These are phyloP conservation scores for Chalciporus sp. DNA, from an alignment of 1,284 basidiomycete species.

Conservation along the genomic window DNA sequence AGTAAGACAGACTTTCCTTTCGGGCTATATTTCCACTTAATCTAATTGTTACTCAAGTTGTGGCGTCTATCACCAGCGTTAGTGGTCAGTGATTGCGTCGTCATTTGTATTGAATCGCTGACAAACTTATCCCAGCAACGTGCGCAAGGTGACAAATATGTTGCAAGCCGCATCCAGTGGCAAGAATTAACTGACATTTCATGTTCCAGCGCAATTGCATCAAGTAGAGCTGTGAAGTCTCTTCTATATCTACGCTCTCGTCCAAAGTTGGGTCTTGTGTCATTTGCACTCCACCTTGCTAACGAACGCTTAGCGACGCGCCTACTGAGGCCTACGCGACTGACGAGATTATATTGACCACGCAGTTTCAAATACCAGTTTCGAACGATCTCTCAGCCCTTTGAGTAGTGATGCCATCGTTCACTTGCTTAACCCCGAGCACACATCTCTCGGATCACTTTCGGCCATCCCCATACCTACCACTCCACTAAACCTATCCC, in stretches of 20 bases:
- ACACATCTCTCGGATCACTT: no score
- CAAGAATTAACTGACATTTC: background rate
- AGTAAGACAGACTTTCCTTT: conserved; percentile 1
- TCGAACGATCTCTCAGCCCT: no score
- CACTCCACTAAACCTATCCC: no score
- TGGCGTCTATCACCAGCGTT: conserved; percentile 1
- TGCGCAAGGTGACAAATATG: conserved; percentile 12
- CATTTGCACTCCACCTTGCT: background rate
- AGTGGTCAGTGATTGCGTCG: conserved; percentile 6
- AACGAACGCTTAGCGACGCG: background rate
- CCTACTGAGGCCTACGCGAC: background rate
- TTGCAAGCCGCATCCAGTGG: background rate
- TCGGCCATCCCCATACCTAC: no score
- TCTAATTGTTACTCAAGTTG: conserved; percentile 1
- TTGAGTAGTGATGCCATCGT: no score
- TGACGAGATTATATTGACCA: background rate
- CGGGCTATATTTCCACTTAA: background rate
- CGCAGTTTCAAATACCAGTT: conserved; percentile 1
- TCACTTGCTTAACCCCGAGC: no score
- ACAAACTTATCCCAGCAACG: conserved; percentile 5
- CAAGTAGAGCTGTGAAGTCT: conserved; percentile 17
- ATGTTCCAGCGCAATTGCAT: conserved; percentile 15
- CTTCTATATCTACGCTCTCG: conserved; percentile 10
- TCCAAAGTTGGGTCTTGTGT: conserved; percentile 5
- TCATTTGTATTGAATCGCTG: background rate